Percentiles rank a stretch among this genome's conserved stretches.
Evolutionary conservation across 352 stramenopile genomes (phyloP).

Genomic region (Sclerospora graminicola): DNA sequence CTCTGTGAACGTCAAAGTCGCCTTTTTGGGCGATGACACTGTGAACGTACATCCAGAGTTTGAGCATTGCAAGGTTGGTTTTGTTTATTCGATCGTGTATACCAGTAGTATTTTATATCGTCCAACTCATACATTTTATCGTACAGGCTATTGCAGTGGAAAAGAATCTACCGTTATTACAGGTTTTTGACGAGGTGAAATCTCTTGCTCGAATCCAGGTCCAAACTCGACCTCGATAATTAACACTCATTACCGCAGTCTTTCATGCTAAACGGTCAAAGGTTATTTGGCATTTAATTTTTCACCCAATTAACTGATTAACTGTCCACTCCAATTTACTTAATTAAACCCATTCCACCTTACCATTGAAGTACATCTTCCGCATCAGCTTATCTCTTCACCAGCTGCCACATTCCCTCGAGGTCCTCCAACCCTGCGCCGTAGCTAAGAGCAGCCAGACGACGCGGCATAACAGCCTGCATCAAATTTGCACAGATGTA

Average conservation of each 20-base stretch:
- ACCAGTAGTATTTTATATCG: background rate
- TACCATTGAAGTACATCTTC: background rate
- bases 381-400: slow-evolving; percentile 22
- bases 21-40: slow-evolving; percentile 29
- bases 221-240: background rate
- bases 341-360: background rate
- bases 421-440: slow-evolving; percentile 27
- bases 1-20: slow-evolving; percentile 51
- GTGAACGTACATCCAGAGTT: slow-evolving; percentile 78
- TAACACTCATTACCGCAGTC: background rate
- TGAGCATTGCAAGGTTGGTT: slow-evolving; percentile 61
- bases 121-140: background rate
- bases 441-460: slow-evolving; percentile 14
- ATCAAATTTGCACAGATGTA: slow-evolving; percentile 22
- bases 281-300: background rate
- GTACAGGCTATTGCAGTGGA: slow-evolving; percentile 34
- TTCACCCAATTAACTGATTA: background rate
- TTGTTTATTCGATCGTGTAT: background rate
- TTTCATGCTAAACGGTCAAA: background rate
- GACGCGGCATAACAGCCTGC: slow-evolving; percentile 20
- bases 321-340: background rate
- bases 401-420: slow-evolving; percentile 25
- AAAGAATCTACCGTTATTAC: slow-evolving; percentile 29
- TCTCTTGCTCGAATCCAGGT: slow-evolving; percentile 19
- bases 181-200: slow-evolving; percentile 53